phyloP scores from a whole-genome alignment of 306 rosid genomes.

The Vigna radiata region DNA sequence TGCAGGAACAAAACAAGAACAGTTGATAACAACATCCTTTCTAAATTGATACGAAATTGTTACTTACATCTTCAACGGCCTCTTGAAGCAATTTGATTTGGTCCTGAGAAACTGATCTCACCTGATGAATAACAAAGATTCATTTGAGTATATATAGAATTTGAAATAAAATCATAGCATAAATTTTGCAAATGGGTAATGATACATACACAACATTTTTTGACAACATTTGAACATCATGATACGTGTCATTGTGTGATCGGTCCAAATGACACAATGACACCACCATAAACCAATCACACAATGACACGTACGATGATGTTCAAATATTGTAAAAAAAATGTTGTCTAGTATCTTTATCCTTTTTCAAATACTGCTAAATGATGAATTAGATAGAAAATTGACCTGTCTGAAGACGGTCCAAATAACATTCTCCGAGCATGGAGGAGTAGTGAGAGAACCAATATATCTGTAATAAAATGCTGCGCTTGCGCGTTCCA shows the following conservation, averaged over 20 bases:
- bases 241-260: no score
- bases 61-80: conserved; percentile 87
- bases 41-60: no score
- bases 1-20: neutral
- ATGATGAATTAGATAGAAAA: neutral
- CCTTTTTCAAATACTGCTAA: no score
- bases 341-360: no score
- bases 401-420: conserved; percentile 51
- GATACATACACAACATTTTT: no score
- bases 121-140: conserved; percentile 45
- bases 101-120: conserved; percentile 54
- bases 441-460: conserved; percentile 80
- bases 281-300: no score
- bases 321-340: no score
- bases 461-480: conserved; percentile 73
- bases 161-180: neutral
- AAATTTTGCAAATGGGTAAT: no score
- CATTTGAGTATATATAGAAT: neutral
- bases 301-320: no score
- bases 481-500: conserved; percentile 10
- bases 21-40: neutral
- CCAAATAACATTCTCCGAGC: conserved; percentile 71
- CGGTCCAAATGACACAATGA: no score
- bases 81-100: conserved; percentile 63
- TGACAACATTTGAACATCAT: no score